Base-by-base conservation (phyloP, 2,329 filamentous ascomycete genomes). In the Chrysoporthe austroafricana region DNA sequence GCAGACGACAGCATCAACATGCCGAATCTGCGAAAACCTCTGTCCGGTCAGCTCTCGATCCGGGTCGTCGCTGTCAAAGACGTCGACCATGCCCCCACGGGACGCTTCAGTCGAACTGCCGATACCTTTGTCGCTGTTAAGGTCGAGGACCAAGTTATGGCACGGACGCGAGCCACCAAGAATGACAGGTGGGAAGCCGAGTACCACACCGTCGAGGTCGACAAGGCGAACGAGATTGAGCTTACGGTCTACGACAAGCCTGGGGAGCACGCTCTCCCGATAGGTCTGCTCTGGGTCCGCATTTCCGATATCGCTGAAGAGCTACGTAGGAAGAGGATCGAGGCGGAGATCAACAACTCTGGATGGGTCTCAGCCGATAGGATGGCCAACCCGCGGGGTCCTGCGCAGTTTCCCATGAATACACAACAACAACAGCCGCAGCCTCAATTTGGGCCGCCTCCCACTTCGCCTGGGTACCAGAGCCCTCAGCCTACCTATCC, bases 151-250 rank as follows among this genome's bases (percentile, higher is more conserved):
- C 88, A 91, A 64, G 88, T 97, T 70, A 93, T 96, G 74, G 94
- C 94, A 52, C 88, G 94, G 72, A 99, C 96, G 34, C 93, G 89
- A 77, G 87, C 91, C 1, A 93, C 94, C 11, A 87, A 94, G 67
- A 97, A 86, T 70, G 96, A 99, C 79, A 89, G 89, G 74, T 99
- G 95, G 95, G 90, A 94, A 54, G 92, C 93, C 73, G 96, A 99
- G 80, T 88, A 90, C 46, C 96, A 97, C 79, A 94, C 90, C 68
- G 90, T 99, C 70, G 93, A 96, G 71, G 96, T 99, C 66, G 95
- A 98, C 80, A 98, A 98, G 82, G 96, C 96, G 63, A 99, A 99
- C 79, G 96, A 99, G 80, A 93, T 99, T 70, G 96, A 99, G 77
- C 88, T 99, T 64, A 98, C 94, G 0, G 94, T 99, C 13, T 99